phyloP scores from a whole-genome alignment of 179 eudicot species.

The Spinacia oleracea region DNA sequence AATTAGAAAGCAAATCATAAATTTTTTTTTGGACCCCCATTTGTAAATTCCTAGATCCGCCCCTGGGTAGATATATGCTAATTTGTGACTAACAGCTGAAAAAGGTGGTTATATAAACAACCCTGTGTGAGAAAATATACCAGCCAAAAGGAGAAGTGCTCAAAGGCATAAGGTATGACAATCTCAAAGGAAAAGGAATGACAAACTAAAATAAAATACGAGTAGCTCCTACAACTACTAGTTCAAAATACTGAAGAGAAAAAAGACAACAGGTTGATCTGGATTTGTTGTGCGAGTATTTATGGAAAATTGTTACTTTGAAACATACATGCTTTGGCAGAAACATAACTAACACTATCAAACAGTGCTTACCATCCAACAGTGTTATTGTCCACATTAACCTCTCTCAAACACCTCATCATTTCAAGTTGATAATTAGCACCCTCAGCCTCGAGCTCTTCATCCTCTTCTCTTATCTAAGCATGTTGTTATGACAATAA shows the following conservation, averaged over 20 bases:
- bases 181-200: background rate
- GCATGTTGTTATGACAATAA: background rate
- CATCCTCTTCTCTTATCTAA: conserved; percentile 89
- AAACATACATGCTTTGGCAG: background rate
- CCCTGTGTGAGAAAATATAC: background rate
- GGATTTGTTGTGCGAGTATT: background rate
- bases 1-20: no score
- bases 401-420: conserved; percentile 99
- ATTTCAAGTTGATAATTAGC: conserved; percentile 98
- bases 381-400: conserved; percentile 96
- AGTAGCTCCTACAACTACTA: background rate
- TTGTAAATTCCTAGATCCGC: no score
- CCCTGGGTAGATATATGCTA: no score
- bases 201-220: background rate
- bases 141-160: background rate
- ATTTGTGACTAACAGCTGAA: no score
- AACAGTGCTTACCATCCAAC: conserved; percentile 82
- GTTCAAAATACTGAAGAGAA: background rate
- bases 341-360: background rate
- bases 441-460: conserved; percentile 98
- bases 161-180: background rate
- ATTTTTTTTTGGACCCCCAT: no score
- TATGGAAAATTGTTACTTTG: background rate
- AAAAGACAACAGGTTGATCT: background rate
- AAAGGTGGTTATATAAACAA: background rate